Evolutionary conservation across 129 eudicot genomes (phyloP), one percentile per base, ranked within the genome.

Genomic region (Pulicaria dysenterica): DNA sequence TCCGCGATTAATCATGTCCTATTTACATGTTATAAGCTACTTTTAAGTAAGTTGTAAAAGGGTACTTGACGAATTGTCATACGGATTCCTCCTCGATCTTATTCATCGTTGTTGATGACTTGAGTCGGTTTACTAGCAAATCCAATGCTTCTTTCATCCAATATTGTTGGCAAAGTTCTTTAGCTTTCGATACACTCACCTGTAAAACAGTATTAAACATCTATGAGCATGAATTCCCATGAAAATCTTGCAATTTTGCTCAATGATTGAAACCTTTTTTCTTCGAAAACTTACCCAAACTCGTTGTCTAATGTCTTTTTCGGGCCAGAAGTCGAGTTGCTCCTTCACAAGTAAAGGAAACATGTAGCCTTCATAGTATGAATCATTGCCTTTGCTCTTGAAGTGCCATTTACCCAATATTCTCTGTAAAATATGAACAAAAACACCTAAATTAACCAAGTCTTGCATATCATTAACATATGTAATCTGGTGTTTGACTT

Each of bases 81-180:
- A 65, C 17, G 65, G 58, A 64, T 55, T 77, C 77, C 24, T 68
- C 81, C 37, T 70, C 72, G 15, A 5, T 77, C 45, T 54, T 65
- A 17, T 24, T 24, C 31, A 24, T 24, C 31, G 77, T 60, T 56
- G 38, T 43, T n/a, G 83, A 47, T 53, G 79, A 67, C 42, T 78
- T 67, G 8, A 87, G 83, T 6, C 94, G 81, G 13, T 44, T 60
- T 24, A 83, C 91, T 4, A 90, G 69, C 58, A 53, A 14, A 62
- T 87, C 91, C 64, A 90, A 76, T 19, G 97, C 97, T 77, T 85
- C 97, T 60, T 85, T 91, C 97, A 91, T 91, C 97, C 97, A 91
- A 83, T 77, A 47, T 36, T 87, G 81, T 34, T 87, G 95, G 50
- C 97, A 91, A 64, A 62, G 84, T 62, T 88, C 85, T 72, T 79